These are phyloP conservation scores for Roridomyces roridus DNA, from an alignment of 768 basidiomycete genomes.

Conservation along the genomic window DNA sequence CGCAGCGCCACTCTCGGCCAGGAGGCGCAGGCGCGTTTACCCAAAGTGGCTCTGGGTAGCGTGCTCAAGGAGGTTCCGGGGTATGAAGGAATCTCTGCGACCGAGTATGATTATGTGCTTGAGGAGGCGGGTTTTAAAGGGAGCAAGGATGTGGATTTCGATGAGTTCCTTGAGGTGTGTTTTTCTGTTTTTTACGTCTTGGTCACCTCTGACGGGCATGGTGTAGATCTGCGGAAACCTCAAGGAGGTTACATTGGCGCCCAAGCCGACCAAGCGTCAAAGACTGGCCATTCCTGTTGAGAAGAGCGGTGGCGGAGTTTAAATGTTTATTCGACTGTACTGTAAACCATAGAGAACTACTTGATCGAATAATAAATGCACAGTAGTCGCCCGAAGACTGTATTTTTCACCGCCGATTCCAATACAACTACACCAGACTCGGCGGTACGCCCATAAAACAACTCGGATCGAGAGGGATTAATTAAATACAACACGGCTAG, in stretches of 20 bases:
- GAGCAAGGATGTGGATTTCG: constrained; percentile 68
- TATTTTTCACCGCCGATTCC: too few relatives aligned
- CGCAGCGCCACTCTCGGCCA: constrained; percentile 33
- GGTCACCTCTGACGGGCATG: neutral
- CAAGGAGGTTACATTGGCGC: constrained; percentile 65
- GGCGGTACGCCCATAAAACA: too few relatives aligned
- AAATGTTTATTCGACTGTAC: too few relatives aligned
- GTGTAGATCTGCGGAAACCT: constrained; percentile 74
- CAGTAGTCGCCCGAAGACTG: too few relatives aligned
- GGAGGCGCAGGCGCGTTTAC: constrained; percentile 42
- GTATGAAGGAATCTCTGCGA: constrained; percentile 64
- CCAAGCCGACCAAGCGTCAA: constrained; percentile 34
- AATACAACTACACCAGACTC: too few relatives aligned
- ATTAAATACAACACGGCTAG: too few relatives aligned
- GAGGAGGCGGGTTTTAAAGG: constrained; percentile 72
- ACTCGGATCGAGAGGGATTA: too few relatives aligned
- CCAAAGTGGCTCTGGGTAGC: constrained; percentile 45
- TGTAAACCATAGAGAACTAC: too few relatives aligned
- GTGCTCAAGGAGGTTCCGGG: constrained; percentile 55
- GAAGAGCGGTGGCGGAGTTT: constrained; percentile 62
- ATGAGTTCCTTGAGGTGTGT: constrained; percentile 88
- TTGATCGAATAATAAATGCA: too few relatives aligned
- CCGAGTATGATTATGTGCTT: constrained; percentile 79
- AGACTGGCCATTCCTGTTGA: constrained; percentile 56
- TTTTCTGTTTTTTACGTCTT: neutral